Evolutionary conservation across 805 yeast species (phyloP).

Genomic region (Metschnikowia drakensbergensis): DNA sequence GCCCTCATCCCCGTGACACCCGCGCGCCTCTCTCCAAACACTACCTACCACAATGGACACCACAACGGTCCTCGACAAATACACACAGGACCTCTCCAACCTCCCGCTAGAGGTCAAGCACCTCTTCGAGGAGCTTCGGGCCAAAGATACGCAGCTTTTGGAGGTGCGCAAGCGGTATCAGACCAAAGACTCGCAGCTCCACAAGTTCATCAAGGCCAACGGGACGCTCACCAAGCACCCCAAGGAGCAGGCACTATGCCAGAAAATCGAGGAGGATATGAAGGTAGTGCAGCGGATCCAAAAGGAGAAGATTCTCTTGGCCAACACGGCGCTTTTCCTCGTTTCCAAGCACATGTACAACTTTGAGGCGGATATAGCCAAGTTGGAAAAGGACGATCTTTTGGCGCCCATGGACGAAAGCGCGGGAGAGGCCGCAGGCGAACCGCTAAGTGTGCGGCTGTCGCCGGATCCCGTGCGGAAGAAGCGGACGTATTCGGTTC

Average conservation of each 20-base stretch:
- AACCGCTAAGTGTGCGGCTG: conserved; percentile 6
- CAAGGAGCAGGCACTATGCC: conserved; percentile 64
- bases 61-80: conserved; percentile 56
- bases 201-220: conserved; percentile 74
- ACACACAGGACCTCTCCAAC: conserved; percentile 65
- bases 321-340: conserved; percentile 78
- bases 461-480: conserved; percentile 18
- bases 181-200: conserved; percentile 74
- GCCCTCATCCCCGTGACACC: background rate
- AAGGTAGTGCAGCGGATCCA: conserved; percentile 58
- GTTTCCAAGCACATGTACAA: conserved; percentile 70
- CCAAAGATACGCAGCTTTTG: conserved; percentile 60
- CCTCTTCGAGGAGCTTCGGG: conserved; percentile 71
- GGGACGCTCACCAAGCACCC: conserved; percentile 82
- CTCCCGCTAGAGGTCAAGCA: conserved; percentile 85
- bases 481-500: conserved; percentile 14
- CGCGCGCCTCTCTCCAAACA: background rate
- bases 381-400: conserved; percentile 77
- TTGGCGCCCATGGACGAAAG: conserved; percentile 50
- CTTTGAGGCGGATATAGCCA: conserved; percentile 71
- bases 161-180: conserved; percentile 65
- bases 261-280: conserved; percentile 67
- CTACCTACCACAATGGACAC: conserved; percentile 63
- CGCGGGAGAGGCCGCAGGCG: conserved; percentile 11
- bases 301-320: conserved; percentile 69